Percentiles rank a stretch among this genome's conserved stretches.
These are phyloP conservation scores for Rhizopogon roseolus DNA, from an alignment of 768 basidiomycete species.

Conservation along the genomic window DNA sequence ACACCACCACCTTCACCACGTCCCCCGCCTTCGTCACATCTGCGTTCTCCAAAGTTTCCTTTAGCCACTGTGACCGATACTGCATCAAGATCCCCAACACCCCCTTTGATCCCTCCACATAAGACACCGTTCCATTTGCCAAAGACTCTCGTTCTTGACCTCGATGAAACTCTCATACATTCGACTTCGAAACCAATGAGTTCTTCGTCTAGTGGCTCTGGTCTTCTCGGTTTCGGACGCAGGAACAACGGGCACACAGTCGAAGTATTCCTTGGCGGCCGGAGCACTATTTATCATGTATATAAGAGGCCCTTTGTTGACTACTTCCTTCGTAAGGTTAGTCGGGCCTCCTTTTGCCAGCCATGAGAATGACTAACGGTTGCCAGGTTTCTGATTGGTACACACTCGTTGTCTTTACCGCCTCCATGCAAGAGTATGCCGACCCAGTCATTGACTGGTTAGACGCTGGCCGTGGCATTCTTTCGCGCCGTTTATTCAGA, in stretches of 20 bases:
- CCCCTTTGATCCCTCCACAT: constrained; percentile 40
- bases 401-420: constrained; percentile 97
- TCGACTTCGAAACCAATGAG: constrained; percentile 82
- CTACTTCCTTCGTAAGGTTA: constrained; percentile 85
- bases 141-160: constrained; percentile 94
- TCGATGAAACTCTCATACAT: constrained; percentile 98
- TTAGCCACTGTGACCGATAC: constrained; percentile 11
- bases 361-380: not conserved
- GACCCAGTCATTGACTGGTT: constrained; percentile 99
- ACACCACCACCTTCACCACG: constrained; percentile 20
- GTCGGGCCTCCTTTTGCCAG: constrained; percentile 8
- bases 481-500: constrained; percentile 85
- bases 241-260: constrained; percentile 79
- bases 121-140: constrained; percentile 74
- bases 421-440: constrained; percentile 98
- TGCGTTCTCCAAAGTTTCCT: not conserved
- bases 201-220: constrained; percentile 42
- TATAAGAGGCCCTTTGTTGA: constrained; percentile 98
- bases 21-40: constrained; percentile 5
- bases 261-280: constrained; percentile 85
- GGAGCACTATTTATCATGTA: constrained; percentile 92
- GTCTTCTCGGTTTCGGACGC: constrained; percentile 57
- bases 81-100: constrained; percentile 43
- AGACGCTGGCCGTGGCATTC: constrained; percentile 89
- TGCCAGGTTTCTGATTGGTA: constrained; percentile 96